Conservation (phyloP, 78 protist species). For the Dictyostelium purpureum region DNA sequence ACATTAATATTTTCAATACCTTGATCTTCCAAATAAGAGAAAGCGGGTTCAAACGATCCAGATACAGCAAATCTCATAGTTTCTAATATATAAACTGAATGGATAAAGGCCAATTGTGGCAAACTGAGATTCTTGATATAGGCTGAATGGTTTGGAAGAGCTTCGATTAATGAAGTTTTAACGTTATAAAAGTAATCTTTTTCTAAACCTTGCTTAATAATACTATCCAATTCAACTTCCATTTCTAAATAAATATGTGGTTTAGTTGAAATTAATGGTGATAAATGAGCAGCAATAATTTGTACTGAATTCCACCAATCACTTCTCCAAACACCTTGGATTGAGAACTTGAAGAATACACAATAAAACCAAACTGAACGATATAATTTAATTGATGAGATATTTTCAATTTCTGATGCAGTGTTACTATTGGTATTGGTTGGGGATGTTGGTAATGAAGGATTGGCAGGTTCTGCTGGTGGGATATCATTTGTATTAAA, state of each 20-base stretch:
- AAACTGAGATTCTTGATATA: conserved; percentile 41
- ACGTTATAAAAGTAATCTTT: conserved; percentile 44
- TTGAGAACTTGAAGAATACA: conserved; percentile 62
- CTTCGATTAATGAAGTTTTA: conserved; percentile 18
- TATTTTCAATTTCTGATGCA: neutral
- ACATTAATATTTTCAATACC: conserved; percentile 52
- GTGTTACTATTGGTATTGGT: neutral
- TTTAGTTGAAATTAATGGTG: conserved; percentile 46
- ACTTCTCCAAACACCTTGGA: conserved; percentile 68
- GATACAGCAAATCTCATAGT: conserved; percentile 46
- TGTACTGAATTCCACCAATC: conserved; percentile 69
- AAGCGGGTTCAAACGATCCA: conserved; percentile 46
- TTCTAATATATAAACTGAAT: conserved; percentile 71
- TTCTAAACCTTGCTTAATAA: conserved; percentile 65
- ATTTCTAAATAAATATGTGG: conserved; percentile 46
- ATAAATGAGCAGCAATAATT: conserved; percentile 48
- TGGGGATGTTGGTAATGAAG: neutral
- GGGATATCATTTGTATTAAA: neutral
- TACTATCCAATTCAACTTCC: conserved; percentile 41
- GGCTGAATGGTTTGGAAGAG: conserved; percentile 29
- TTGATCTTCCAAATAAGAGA: conserved; percentile 77
- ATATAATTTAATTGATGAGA: neutral
- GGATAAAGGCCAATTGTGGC: conserved; percentile 44
- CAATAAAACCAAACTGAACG: conserved; percentile 80
- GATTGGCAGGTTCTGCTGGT: neutral